A percentile compares a stretch with the other conserved stretches of the same genome.
Evolutionary conservation across 1,139 yeast genomes (phyloP).

Genomic region (Komagataea norvegica): DNA sequence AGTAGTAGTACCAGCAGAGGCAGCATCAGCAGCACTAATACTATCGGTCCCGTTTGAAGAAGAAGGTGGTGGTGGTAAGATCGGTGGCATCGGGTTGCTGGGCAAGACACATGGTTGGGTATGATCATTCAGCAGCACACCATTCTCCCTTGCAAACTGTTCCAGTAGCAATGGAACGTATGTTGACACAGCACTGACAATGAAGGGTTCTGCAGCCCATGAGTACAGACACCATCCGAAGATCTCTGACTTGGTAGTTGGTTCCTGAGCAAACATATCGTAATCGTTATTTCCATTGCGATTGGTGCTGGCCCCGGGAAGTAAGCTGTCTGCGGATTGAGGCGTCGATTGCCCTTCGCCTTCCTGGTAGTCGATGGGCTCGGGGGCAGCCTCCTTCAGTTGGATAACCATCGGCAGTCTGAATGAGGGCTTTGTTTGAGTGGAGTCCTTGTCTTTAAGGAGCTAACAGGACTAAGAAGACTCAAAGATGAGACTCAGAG

Average conservation of each 20-base stretch:
- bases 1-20: too few species aligned
- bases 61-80: conserved; percentile 27
- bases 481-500: too few species aligned
- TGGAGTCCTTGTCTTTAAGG: too few species aligned
- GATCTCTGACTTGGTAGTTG: conserved; percentile 34
- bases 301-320: background rate
- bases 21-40: too few species aligned
- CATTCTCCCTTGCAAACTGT: conserved; percentile 61
- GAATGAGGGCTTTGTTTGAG: too few species aligned
- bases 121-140: conserved; percentile 52
- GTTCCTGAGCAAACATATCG: conserved; percentile 7
- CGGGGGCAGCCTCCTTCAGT: background rate
- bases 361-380: background rate
- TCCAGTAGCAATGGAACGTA: conserved; percentile 64
- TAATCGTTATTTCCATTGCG: background rate
- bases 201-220: conserved; percentile 71
- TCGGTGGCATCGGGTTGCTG: conserved; percentile 27
- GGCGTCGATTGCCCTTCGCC: background rate
- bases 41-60: conserved; percentile 12
- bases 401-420: background rate
- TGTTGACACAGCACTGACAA: conserved; percentile 68
- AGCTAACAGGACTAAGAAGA: too few species aligned
- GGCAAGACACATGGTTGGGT: conserved; percentile 37
- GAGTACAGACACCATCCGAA: conserved; percentile 53
- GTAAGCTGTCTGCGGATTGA: background rate